phyloP scores from a whole-genome alignment of 768 basidiomycete genomes.

The Tubosaeta sp. region DNA sequence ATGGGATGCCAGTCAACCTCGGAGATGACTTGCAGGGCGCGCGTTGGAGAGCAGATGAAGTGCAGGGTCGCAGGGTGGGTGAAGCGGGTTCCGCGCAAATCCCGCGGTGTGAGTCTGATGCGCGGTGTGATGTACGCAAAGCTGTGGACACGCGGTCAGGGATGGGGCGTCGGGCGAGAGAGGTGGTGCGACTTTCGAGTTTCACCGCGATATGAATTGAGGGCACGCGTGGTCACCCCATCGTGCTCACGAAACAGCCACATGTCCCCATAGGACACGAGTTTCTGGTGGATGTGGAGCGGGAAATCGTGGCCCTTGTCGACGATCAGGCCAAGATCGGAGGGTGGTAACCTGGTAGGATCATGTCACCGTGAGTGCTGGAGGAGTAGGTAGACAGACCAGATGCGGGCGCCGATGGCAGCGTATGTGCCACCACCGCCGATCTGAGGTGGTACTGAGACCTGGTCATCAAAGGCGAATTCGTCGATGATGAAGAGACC shows the following conservation, averaged over 20 bases:
- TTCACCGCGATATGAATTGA: constrained; percentile 75
- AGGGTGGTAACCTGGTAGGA: constrained; percentile 56
- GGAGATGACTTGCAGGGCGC: constrained; percentile 62
- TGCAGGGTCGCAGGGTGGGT: constrained; percentile 56
- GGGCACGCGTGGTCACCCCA: constrained; percentile 60
- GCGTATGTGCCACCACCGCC: constrained; percentile 89
- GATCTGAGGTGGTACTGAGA: constrained; percentile 43
- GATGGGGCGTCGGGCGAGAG: constrained; percentile 3
- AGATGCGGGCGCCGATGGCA: constrained; percentile 75
- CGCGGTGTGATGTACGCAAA: constrained; percentile 77
- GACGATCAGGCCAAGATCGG: constrained; percentile 74
- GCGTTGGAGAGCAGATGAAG: constrained; percentile 79
- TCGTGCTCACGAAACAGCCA: constrained; percentile 71
- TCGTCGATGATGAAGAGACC: constrained; percentile 92
- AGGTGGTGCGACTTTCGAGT: constrained; percentile 50
- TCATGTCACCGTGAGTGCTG: background rate
- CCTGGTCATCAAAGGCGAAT: constrained; percentile 55
- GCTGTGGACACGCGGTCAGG: constrained; percentile 35
- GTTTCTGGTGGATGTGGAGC: constrained; percentile 43
- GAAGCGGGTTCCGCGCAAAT: constrained; percentile 55
- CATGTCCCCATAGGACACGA: constrained; percentile 66
- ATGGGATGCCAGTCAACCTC: constrained; percentile 69
- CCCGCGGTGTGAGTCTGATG: constrained; percentile 64
- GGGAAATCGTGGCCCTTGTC: constrained; percentile 82
- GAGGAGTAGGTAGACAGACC: constrained; percentile 36